These are phyloP conservation scores for Cornus kousa DNA, from an alignment of 148 eudicot species.

Conservation along the genomic window DNA sequence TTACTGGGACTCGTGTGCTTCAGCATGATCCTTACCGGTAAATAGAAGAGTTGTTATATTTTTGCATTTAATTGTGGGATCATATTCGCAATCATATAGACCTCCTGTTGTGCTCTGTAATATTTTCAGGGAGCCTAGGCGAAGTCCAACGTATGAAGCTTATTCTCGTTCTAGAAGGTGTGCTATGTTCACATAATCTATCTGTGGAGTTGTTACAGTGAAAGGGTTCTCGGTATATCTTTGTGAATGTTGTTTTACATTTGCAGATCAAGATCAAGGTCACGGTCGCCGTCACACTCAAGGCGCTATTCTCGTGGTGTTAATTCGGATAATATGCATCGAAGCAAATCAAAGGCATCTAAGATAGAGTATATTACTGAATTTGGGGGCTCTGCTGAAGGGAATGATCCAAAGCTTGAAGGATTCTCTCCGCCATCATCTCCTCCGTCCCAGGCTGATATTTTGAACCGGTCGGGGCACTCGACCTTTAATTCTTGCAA, in stretches of 20 bases:
- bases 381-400: constrained; percentile 87
- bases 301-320: constrained; percentile 72
- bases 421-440: constrained; percentile 90
- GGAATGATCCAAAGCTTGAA: constrained; percentile 67
- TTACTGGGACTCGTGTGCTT: constrained; percentile 55
- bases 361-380: constrained; percentile 95
- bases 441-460: constrained; percentile 69
- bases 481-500: constrained; percentile 86
- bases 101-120: constrained; percentile 8
- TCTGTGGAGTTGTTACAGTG: not conserved
- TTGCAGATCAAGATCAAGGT: constrained; percentile 70
- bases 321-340: constrained; percentile 62
- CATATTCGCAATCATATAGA: constrained; percentile 3
- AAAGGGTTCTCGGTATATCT: not conserved
- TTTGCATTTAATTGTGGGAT: constrained; percentile 1
- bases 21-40: constrained; percentile 85
- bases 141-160: constrained; percentile 87
- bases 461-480: constrained; percentile 96
- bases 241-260: not conserved
- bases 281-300: constrained; percentile 73
- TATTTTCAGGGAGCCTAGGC: constrained; percentile 71
- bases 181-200: not conserved
- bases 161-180: constrained; percentile 75
- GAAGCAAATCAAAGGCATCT: constrained; percentile 80
- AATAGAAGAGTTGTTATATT: not conserved